These are phyloP conservation scores for Orbilia ellipsospora DNA, from an alignment of 2,329 filamentous ascomycete species.

Conservation along the genomic window DNA sequence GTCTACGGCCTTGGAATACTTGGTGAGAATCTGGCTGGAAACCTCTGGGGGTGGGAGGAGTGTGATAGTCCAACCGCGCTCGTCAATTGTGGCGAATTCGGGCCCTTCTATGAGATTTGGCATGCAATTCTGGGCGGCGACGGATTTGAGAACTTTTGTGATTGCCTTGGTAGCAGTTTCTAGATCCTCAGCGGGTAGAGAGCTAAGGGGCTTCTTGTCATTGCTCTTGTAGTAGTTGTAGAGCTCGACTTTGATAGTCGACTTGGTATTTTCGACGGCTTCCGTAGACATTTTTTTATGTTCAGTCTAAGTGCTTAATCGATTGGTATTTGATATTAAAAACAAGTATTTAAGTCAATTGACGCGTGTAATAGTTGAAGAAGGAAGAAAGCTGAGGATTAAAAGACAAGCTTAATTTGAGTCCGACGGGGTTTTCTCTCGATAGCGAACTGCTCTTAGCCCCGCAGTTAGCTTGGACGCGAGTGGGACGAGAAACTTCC, in stretches of 20 bases:
- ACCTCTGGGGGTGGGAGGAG: slow-evolving; percentile 33
- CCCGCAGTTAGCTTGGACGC: slow-evolving; percentile 20
- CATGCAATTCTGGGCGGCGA: slow-evolving; percentile 31
- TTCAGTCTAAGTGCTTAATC: too few species aligned
- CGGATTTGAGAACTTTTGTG: slow-evolving; percentile 40
- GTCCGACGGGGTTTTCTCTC: not conserved
- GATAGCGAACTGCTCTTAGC: slow-evolving; percentile 1
- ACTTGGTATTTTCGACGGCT: slow-evolving; percentile 21
- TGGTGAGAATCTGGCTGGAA: slow-evolving; percentile 12
- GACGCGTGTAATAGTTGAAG: not conserved
- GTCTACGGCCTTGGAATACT: slow-evolving; percentile 42
- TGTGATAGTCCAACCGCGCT: slow-evolving; percentile 28
- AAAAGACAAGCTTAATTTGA: slow-evolving; percentile 2
- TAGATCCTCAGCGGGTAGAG: slow-evolving; percentile 30
- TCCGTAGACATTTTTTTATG: slow-evolving; percentile 38
- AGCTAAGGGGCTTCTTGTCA: slow-evolving; percentile 47
- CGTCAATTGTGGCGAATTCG: slow-evolving; percentile 9
- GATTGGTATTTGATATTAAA: not conserved
- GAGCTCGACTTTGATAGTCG: slow-evolving; percentile 18
- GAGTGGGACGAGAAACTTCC: too few species aligned
- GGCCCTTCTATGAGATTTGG: slow-evolving; percentile 42
- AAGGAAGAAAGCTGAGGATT: not conserved
- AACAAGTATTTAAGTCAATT: not conserved
- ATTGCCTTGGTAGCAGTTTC: slow-evolving; percentile 21
- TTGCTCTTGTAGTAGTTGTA: slow-evolving; percentile 48